These are phyloP conservation scores for Esteya vermicola DNA, from an alignment of 2,329 filamentous ascomycete species.

Conservation along the genomic window DNA sequence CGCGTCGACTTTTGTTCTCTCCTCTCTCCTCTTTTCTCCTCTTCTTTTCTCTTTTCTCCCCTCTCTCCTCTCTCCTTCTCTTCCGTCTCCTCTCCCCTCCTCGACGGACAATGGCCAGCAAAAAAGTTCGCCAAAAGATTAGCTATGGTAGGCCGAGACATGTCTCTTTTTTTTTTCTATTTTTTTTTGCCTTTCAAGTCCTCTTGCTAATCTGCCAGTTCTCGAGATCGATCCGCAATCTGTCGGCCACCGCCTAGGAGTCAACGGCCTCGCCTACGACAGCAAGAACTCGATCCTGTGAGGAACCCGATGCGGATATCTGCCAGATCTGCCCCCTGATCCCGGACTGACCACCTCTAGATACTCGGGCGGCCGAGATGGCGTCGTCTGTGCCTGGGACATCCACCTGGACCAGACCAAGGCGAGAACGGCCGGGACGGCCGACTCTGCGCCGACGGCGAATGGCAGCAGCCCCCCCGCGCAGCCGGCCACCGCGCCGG, in stretches of 20 bases:
- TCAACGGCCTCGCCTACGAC: slow-evolving; percentile 89
- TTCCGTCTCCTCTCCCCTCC: not conserved
- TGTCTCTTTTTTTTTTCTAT: not conserved
- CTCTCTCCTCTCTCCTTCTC: not conserved
- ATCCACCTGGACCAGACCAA: slow-evolving; percentile 51
- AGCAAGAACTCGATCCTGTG: slow-evolving; percentile 72
- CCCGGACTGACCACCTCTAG: slow-evolving; percentile 28
- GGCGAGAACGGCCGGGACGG: not conserved
- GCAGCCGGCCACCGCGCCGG: slow-evolving; percentile 11
- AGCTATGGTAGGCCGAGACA: slow-evolving; percentile 41
- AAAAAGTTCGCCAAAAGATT: slow-evolving; percentile 51
- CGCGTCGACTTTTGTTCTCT: not conserved
- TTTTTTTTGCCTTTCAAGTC: too few species aligned
- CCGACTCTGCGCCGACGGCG: slow-evolving; percentile 8
- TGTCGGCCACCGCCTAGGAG: slow-evolving; percentile 81
- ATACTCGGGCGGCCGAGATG: slow-evolving; percentile 91
- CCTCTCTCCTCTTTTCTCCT: not conserved
- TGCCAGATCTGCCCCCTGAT: not conserved
- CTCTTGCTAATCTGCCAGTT: slow-evolving; percentile 23
- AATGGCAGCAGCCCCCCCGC: slow-evolving; percentile 11
- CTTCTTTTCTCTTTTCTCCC: not conserved
- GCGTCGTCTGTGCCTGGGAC: slow-evolving; percentile 93
- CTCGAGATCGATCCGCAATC: slow-evolving; percentile 40
- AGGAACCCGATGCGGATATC: slow-evolving; percentile 19
- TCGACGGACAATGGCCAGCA: slow-evolving; percentile 34